A percentile compares a stretch with the other conserved stretches of the same genome.
Conservation (phyloP, 1,284 basidiomycete genomes). For the Sparassis latifolia region DNA sequence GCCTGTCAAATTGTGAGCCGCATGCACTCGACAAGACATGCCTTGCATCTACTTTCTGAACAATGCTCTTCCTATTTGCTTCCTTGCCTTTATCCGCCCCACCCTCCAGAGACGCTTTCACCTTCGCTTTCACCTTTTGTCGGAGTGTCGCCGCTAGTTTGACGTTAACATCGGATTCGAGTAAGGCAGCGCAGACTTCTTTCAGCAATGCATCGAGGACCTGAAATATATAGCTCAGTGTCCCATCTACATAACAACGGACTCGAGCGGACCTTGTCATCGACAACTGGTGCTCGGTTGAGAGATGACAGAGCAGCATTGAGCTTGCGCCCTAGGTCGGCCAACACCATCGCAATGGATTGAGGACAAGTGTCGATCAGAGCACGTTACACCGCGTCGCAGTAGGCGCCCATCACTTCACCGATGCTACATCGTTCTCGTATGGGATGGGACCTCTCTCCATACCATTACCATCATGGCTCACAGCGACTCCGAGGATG, state of each 20-base stretch:
- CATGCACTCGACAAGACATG: conserved; percentile 1
- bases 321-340: conserved; percentile 91
- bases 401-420: conserved; percentile 11
- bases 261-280: conserved; percentile 66
- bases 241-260: not conserved
- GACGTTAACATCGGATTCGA: conserved; percentile 98
- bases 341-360: conserved; percentile 77
- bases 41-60: conserved; percentile 72
- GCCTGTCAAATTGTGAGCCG: conserved; percentile 47
- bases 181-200: conserved; percentile 88
- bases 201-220: conserved; percentile 93
- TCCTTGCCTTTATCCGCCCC: conserved; percentile 76
- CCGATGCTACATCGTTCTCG: conserved; percentile 7
- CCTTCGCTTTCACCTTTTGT: conserved; percentile 86
- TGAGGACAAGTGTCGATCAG: conserved; percentile 10
- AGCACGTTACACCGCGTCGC: not conserved
- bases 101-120: conserved; percentile 69
- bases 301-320: conserved; percentile 92
- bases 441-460: conserved; percentile 4
- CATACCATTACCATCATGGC: conserved; percentile 32
- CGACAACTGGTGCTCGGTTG: conserved; percentile 78
- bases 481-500: conserved; percentile 56
- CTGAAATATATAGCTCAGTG: conserved; percentile 31
- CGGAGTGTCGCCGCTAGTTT: conserved; percentile 87
- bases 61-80: conserved; percentile 75